Evolutionary conservation across 2,329 filamentous ascomycete genomes (phyloP), one percentile per base, ranked within the genome.

Genomic region (Colletotrichum eremochloae): DNA sequence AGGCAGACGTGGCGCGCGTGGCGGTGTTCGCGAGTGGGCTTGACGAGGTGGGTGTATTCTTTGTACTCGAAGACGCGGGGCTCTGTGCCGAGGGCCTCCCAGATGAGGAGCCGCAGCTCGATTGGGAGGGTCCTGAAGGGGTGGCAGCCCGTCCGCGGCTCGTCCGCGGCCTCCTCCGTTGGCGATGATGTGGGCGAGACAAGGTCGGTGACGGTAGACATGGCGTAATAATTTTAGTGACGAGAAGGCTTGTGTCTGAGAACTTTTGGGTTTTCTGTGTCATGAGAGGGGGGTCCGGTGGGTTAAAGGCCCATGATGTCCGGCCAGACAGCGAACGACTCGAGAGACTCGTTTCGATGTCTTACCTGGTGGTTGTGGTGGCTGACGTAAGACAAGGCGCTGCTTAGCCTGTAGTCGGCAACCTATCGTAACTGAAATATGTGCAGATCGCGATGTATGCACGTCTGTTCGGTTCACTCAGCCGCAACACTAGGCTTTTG

Each of bases 101-200:
- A 72, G 8, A 72, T 64, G 38, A 72, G 66, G 18, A 72, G 69
- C 18, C 69, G 69, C 36, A 72, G 53, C 33, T 72, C 69, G 44
- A 72, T 60, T 12, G 69, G 69, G 46, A 72, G 69, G 15, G 53
- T 33, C 60, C 18, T n/a, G 53, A 72, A 69, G 18, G 69, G 69
- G 38, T 72, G 18, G 44, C 44, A 31, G 40, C 40, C 40, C 20
- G 31, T 31, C 40, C 31, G 15, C 31, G 60, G 15, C 52, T 50
- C 38, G 1, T 12, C 14, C 5, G 58, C 20, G 50, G 33, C n/a
- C 33, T 57, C 15, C 24, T 33, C 20, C 33, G 8, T 52, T 5
- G 44, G 44, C 15, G 15, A 36, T 12, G n/a, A 29, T 12, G 38
- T 29, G 3, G 58, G n/a, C 4, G 46, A 18, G 57, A n/a, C 20